Evolutionary conservation across 495 filamentous ascomycete species (phyloP).

Genomic region (Sordaria brevicollis): DNA sequence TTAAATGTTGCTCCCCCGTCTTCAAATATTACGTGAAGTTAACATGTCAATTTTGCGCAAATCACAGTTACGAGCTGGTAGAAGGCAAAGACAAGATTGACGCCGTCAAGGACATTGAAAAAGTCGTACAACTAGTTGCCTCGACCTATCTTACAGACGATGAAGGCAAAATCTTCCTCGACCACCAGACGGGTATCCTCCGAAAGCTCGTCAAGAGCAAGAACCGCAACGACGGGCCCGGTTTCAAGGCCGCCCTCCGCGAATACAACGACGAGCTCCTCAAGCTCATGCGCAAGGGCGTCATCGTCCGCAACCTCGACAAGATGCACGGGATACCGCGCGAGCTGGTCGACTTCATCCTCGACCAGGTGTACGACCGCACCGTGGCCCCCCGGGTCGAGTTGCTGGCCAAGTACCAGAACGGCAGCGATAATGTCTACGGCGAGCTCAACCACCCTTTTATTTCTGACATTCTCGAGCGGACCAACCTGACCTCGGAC

Average conservation of each 20-base stretch:
- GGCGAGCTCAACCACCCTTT: slow-evolving; percentile 85
- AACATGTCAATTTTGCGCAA: slow-evolving; percentile 11
- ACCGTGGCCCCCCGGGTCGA: slow-evolving; percentile 85
- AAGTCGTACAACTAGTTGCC: slow-evolving; percentile 63
- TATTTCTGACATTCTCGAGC: slow-evolving; percentile 65
- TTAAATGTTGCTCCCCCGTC: background rate
- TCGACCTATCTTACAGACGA: slow-evolving; percentile 62
- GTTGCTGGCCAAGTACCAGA: slow-evolving; percentile 68
- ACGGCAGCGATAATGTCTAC: slow-evolving; percentile 84
- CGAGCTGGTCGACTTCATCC: slow-evolving; percentile 65
- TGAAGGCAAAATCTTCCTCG: slow-evolving; percentile 52
- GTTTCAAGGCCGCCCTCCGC: slow-evolving; percentile 57
- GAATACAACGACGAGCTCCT: slow-evolving; percentile 66
- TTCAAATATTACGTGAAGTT: background rate
- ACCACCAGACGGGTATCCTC: slow-evolving; percentile 63
- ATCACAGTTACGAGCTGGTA: slow-evolving; percentile 64
- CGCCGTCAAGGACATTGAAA: slow-evolving; percentile 72
- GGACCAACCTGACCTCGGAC: slow-evolving; percentile 64
- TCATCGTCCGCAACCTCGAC: slow-evolving; percentile 59
- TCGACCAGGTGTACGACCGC: slow-evolving; percentile 81
- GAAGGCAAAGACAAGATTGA: slow-evolving; percentile 74
- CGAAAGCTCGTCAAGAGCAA: slow-evolving; percentile 57
- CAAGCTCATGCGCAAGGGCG: slow-evolving; percentile 49
- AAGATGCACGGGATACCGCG: slow-evolving; percentile 52
- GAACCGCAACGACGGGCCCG: slow-evolving; percentile 49